Conservation (phyloP, 2,329 filamentous ascomycete genomes). For the Neobulgaria alba region DNA sequence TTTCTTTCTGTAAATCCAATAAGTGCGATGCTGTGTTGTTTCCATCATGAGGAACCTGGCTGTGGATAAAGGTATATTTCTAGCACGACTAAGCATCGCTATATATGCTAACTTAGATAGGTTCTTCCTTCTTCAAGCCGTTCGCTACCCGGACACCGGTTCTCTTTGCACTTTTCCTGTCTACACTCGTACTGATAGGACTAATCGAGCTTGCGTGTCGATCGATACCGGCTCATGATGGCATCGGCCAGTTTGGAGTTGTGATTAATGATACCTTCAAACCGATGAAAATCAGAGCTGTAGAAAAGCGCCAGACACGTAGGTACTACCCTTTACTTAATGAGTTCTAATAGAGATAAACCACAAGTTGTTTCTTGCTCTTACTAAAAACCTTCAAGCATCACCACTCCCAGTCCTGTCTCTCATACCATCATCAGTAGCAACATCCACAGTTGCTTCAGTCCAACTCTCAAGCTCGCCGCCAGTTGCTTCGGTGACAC, state of each 20-base stretch:
- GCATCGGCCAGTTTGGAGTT: slow-evolving; percentile 6
- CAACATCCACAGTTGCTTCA: neutral
- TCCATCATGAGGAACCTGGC: neutral
- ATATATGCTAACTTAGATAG: neutral
- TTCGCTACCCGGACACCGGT: slow-evolving; percentile 11
- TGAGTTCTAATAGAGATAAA: neutral
- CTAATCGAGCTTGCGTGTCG: slow-evolving; percentile 25
- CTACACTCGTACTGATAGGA: slow-evolving; percentile 18
- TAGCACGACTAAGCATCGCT: neutral
- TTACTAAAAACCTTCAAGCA: too few relatives aligned
- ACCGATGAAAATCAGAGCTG: neutral
- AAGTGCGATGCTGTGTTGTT: too few relatives aligned
- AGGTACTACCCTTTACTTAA: neutral
- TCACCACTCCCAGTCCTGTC: neutral
- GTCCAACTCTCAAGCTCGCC: too few relatives aligned
- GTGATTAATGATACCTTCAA: slow-evolving; percentile 7
- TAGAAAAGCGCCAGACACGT: slow-evolving; percentile 4
- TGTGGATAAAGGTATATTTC: neutral
- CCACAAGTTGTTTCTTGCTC: neutral
- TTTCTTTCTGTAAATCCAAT: too few relatives aligned
- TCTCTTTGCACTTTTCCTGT: slow-evolving; percentile 6
- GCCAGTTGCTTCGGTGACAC: too few relatives aligned
- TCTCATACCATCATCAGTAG: neutral
- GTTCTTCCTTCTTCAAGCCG: slow-evolving; percentile 8
- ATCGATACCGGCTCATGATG: slow-evolving; percentile 22